Conservation (phyloP, 75 land plant genomes). For the Picea sitchensis region DNA sequence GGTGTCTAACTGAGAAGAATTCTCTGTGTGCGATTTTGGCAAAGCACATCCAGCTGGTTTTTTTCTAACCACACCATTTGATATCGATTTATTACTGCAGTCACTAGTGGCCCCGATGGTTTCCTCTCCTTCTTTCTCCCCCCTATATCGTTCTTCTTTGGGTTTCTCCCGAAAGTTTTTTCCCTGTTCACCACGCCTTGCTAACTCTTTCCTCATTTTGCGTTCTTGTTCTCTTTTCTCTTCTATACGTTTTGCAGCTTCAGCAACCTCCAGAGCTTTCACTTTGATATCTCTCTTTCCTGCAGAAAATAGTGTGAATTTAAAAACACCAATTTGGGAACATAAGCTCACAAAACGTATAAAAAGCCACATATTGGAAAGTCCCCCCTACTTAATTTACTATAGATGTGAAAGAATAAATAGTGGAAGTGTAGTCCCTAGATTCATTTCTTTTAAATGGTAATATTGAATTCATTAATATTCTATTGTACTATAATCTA, state of each 20-base stretch:
- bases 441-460: background rate
- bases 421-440: background rate
- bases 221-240: conserved; percentile 70
- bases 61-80: conserved; percentile 6
- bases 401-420: background rate
- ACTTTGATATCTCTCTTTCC: conserved; percentile 91
- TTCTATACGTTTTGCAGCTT: conserved; percentile 75
- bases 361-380: background rate
- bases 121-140: conserved; percentile 12
- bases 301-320: conserved; percentile 16
- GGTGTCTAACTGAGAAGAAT: conserved; percentile 5
- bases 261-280: conserved; percentile 92
- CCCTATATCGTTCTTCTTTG: conserved; percentile 16
- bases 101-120: conserved; percentile 6
- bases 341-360: conserved; percentile 1
- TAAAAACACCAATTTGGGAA: background rate
- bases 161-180: conserved; percentile 16
- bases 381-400: background rate
- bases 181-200: conserved; percentile 31
- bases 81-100: conserved; percentile 12
- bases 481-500: background rate
- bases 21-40: conserved; percentile 9
- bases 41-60: conserved; percentile 1
- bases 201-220: conserved; percentile 55
- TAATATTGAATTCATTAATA: background rate